Percentiles rank a stretch among this genome's conserved stretches.
These are phyloP conservation scores for Hypoxylon sp. DNA, from an alignment of 2,329 filamentous ascomycete genomes.

Conservation along the genomic window DNA sequence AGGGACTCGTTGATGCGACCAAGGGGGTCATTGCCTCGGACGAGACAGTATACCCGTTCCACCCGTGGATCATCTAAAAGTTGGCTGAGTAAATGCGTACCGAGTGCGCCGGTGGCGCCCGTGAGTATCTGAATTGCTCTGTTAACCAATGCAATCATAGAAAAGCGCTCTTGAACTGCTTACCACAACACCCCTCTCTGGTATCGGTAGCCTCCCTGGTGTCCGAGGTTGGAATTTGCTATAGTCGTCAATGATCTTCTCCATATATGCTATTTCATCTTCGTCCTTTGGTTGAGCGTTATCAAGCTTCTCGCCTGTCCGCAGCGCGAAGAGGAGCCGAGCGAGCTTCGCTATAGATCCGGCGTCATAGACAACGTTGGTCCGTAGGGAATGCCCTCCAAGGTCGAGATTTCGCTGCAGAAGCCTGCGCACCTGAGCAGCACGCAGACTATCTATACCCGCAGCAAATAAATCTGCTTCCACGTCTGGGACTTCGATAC, in stretches of 20 bases:
- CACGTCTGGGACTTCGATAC: conserved; percentile 51
- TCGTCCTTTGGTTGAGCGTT: conserved; percentile 31
- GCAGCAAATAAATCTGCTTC: conserved; percentile 61
- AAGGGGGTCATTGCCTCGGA: conserved; percentile 48
- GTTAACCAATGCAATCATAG: background rate
- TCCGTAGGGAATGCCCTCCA: conserved; percentile 50
- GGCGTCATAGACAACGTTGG: conserved; percentile 61
- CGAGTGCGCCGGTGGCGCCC: conserved; percentile 62
- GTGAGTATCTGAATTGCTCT: conserved; percentile 54
- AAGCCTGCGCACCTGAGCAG: conserved; percentile 61
- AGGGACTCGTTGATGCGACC: conserved; percentile 45
- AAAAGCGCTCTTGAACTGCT: conserved; percentile 19
- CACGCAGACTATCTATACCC: conserved; percentile 64
- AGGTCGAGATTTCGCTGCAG: conserved; percentile 59
- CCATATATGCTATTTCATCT: conserved; percentile 56
- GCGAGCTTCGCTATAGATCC: conserved; percentile 58
- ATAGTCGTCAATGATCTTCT: conserved; percentile 62
- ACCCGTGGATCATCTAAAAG: conserved; percentile 57
- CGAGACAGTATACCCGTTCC: conserved; percentile 57
- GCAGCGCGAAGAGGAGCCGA: conserved; percentile 52
- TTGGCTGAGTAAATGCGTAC: conserved; percentile 58
- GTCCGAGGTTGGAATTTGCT: conserved; percentile 57
- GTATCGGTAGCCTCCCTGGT: conserved; percentile 27
- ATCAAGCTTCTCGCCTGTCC: conserved; percentile 45
- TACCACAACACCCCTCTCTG: conserved; percentile 46